Percentiles rank a stretch among this genome's conserved stretches.
These are phyloP conservation scores for Phaeolepiota aurea DNA, from an alignment of 768 basidiomycete species.

Conservation along the genomic window DNA sequence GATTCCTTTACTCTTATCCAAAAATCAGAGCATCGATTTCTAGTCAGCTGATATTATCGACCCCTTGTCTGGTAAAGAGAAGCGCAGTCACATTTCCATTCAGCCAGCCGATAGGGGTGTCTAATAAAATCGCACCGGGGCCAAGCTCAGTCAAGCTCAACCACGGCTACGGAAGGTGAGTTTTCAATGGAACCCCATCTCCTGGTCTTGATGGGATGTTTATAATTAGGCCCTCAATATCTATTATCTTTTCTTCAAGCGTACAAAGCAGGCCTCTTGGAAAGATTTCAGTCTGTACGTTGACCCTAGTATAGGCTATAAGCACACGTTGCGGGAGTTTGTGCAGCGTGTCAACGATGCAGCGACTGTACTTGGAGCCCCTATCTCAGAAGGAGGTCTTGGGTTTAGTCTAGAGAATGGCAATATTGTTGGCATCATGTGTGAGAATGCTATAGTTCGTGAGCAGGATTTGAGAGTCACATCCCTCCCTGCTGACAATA, in stretches of 20 bases:
- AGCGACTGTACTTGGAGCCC: conserved; percentile 47
- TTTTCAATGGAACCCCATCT: too few relatives aligned
- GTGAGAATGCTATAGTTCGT: conserved; percentile 60
- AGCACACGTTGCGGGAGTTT: conserved; percentile 39
- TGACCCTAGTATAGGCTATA: conserved; percentile 42
- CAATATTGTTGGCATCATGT: conserved; percentile 63
- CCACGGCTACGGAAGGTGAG: too few relatives aligned
- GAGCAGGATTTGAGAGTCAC: too few relatives aligned
- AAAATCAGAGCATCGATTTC: too few relatives aligned
- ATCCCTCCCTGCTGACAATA: too few relatives aligned
- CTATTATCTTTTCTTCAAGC: conserved; percentile 44
- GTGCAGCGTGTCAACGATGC: conserved; percentile 40
- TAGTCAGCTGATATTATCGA: too few relatives aligned
- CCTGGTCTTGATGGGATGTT: conserved; percentile 45
- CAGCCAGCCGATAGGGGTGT: too few relatives aligned
- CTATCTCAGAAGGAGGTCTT: conserved; percentile 43
- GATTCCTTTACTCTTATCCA: too few relatives aligned
- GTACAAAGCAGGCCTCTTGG: conserved; percentile 47
- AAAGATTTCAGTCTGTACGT: conserved; percentile 49
- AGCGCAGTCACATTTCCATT: too few relatives aligned
- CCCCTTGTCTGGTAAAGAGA: too few relatives aligned
- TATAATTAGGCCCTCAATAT: conserved; percentile 40
- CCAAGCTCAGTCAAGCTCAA: too few relatives aligned
- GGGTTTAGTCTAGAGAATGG: conserved; percentile 36
- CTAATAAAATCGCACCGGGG: too few relatives aligned